These are phyloP conservation scores for Ophiocordyceps unilateralis DNA, from an alignment of 2,329 filamentous ascomycete genomes.

Conservation along the genomic window DNA sequence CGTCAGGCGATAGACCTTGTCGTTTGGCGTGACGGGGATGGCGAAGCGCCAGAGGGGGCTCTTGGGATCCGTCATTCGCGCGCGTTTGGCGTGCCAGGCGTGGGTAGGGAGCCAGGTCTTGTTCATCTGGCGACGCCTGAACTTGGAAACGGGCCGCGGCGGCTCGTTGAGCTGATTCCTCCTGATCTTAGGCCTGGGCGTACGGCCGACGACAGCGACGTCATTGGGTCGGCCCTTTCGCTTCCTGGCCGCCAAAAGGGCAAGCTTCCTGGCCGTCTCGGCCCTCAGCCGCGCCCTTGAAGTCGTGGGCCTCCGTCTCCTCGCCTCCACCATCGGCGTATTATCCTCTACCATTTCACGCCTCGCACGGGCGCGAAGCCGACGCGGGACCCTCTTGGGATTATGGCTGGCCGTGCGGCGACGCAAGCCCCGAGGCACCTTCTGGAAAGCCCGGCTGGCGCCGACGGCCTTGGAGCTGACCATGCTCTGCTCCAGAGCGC, in stretches of 20 bases:
- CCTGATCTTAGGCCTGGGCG: conserved; percentile 47
- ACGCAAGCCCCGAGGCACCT: conserved; percentile 69
- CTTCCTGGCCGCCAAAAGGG: conserved; percentile 41
- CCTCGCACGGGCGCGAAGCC: conserved; percentile 52
- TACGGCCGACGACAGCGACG: conserved; percentile 7
- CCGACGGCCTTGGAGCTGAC: conserved; percentile 45
- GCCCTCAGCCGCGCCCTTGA: conserved; percentile 46
- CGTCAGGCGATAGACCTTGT: conserved; percentile 77
- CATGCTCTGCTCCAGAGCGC: conserved; percentile 69
- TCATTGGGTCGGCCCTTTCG: conserved; percentile 20
- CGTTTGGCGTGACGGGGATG: conserved; percentile 66
- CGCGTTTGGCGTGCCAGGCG: conserved; percentile 81
- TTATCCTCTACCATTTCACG: conserved; percentile 77
- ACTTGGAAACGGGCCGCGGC: conserved; percentile 41
- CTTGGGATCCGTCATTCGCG: conserved; percentile 67
- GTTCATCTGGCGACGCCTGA: conserved; percentile 66
- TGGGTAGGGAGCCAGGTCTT: conserved; percentile 96
- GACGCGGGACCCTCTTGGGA: conserved; percentile 70
- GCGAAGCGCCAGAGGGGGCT: conserved; percentile 82
- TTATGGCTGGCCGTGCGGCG: conserved; percentile 90
- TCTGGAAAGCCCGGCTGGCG: conserved; percentile 68
- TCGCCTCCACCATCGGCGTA: conserved; percentile 58
- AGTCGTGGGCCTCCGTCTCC: conserved; percentile 41
- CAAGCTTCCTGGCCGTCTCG: conserved; percentile 58
- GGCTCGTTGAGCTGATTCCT: conserved; percentile 50